Percentiles rank a stretch among this genome's conserved stretches.
phyloP scores from a whole-genome alignment of 768 basidiomycete species.

The Butyriboletus loyo region DNA sequence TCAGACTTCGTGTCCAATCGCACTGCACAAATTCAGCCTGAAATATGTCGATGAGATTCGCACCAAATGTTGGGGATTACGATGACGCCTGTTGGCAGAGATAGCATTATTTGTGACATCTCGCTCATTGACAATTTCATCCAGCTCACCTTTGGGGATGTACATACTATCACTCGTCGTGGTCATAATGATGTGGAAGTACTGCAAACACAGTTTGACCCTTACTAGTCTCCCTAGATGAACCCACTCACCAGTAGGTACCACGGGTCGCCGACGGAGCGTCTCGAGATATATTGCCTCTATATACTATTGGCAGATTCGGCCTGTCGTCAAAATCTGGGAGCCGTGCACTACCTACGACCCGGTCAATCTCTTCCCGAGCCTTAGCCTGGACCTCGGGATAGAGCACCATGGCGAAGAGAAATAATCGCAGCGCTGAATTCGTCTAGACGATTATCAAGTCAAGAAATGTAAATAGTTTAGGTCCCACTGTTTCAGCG shows the following conservation, averaged over 20 bases:
- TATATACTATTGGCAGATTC: constrained; percentile 30
- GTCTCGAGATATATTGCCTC: constrained; percentile 32
- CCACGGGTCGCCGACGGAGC: constrained; percentile 30
- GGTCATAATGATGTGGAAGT: constrained; percentile 24
- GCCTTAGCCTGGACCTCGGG: constrained; percentile 33
- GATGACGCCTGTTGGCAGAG: constrained; percentile 19
- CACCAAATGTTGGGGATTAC: constrained; percentile 27
- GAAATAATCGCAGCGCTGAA: constrained; percentile 21
- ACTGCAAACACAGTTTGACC: constrained; percentile 5
- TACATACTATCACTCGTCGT: constrained; percentile 28
- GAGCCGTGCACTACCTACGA: constrained; percentile 30
- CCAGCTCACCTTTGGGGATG: constrained; percentile 26
- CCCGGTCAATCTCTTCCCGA: constrained; percentile 29
- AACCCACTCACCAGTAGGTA: constrained; percentile 25
- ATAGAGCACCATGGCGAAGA: constrained; percentile 34
- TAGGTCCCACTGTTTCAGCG: constrained; percentile 23
- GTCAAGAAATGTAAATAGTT: too few species aligned
- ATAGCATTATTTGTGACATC: not conserved
- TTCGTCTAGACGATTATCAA: constrained; percentile 10
- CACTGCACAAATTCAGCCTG: constrained; percentile 29
- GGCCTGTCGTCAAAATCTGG: constrained; percentile 28
- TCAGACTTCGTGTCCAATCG: constrained; percentile 55
- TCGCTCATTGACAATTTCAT: not conserved
- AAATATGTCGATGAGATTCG: not conserved
- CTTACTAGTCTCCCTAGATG: not conserved